These are phyloP conservation scores for Metschnikowia dekortorum DNA, from an alignment of 805 yeast species.

Conservation along the genomic window DNA sequence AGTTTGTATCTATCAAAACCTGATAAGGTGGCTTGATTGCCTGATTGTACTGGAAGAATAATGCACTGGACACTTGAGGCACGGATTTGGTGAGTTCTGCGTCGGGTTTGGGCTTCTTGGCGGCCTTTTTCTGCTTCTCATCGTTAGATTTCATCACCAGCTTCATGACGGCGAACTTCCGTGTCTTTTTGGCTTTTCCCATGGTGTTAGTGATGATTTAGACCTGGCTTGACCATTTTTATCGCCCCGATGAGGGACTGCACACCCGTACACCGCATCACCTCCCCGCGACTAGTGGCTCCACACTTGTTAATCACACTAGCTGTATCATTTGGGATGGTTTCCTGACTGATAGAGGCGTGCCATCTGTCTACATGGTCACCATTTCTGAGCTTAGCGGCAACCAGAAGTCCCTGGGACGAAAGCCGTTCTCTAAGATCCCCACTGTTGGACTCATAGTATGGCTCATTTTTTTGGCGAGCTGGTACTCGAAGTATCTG, in stretches of 20 bases:
- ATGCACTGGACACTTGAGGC: constrained; percentile 94
- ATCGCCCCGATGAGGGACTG: background rate
- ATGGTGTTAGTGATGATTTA: constrained; percentile 31
- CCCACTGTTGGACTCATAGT: too few relatives aligned
- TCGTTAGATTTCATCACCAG: constrained; percentile 75
- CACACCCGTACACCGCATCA: constrained; percentile 15
- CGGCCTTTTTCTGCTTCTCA: constrained; percentile 35
- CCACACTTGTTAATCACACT: too few relatives aligned
- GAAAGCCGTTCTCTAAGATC: too few relatives aligned
- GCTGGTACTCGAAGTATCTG: too few relatives aligned
- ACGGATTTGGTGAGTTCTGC: constrained; percentile 53
- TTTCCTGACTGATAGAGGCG: too few relatives aligned
- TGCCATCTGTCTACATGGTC: too few relatives aligned
- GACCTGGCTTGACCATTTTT: background rate
- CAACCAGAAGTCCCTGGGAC: too few relatives aligned
- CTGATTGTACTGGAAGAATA: constrained; percentile 90
- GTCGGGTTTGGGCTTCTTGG: constrained; percentile 44
- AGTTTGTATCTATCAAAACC: constrained; percentile 92
- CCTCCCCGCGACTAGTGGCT: too few relatives aligned
- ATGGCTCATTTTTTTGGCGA: too few relatives aligned
- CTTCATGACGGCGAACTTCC: constrained; percentile 93
- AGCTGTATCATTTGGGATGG: too few relatives aligned
- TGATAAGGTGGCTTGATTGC: constrained; percentile 98
- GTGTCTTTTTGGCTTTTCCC: constrained; percentile 97
- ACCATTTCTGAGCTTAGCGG: too few relatives aligned